Evolutionary conservation across 371 early-diverging fungal species (phyloP).

Genomic region (Mortierella sp.): DNA sequence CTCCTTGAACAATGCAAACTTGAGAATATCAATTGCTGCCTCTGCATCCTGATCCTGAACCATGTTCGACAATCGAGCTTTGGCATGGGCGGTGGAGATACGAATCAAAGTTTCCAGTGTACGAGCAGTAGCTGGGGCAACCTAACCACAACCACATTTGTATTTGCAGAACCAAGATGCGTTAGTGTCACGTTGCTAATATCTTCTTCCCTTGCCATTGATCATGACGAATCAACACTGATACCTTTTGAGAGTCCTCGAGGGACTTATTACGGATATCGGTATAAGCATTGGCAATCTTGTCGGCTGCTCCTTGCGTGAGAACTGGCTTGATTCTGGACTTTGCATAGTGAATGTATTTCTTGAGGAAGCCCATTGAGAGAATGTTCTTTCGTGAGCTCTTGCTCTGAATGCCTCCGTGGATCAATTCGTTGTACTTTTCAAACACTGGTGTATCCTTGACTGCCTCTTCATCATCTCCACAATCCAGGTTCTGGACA

Average conservation of each 20-base stretch:
- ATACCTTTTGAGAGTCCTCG: slow-evolving; percentile 54
- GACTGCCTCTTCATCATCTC: slow-evolving; percentile 60
- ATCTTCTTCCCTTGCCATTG: not conserved
- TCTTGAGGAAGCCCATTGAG: slow-evolving; percentile 81
- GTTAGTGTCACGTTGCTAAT: not conserved
- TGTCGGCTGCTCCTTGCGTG: slow-evolving; percentile 78
- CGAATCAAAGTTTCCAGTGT: slow-evolving; percentile 99
- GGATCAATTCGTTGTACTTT: slow-evolving; percentile 77
- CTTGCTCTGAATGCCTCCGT: slow-evolving; percentile 43
- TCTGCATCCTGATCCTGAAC: slow-evolving; percentile 92
- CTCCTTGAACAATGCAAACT: slow-evolving; percentile 95
- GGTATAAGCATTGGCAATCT: slow-evolving; percentile 83
- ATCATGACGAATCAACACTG: no score
- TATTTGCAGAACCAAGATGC: no score
- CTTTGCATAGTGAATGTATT: slow-evolving; percentile 89
- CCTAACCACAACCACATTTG: slow-evolving; percentile 38
- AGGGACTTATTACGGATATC: slow-evolving; percentile 68
- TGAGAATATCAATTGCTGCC: slow-evolving; percentile 85
- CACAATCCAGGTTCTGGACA: slow-evolving; percentile 63
- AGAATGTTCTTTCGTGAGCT: slow-evolving; percentile 65
- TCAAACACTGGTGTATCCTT: slow-evolving; percentile 84
- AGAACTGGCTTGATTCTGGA: slow-evolving; percentile 76
- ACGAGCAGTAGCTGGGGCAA: slow-evolving; percentile 96
- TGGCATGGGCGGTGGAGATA: slow-evolving; percentile 98
- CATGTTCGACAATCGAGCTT: slow-evolving; percentile 84